Evolutionary conservation across 768 basidiomycete genomes (phyloP), one percentile per base, ranked within the genome.

Genomic region (Psilocybe sp.): DNA sequence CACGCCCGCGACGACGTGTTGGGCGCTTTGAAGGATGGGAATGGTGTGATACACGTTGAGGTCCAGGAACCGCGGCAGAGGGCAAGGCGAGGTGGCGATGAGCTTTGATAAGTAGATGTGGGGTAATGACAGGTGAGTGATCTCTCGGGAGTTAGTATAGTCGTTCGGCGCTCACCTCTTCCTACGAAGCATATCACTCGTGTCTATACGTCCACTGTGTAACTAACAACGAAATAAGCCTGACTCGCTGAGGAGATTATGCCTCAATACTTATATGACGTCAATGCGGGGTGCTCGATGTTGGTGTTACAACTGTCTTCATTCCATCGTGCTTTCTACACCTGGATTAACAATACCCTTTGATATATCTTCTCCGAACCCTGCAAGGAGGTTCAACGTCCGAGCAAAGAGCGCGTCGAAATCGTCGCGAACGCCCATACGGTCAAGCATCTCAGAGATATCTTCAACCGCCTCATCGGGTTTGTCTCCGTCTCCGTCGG

Each of bases 371-470:
- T 42, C 48, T 14, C 60, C 62, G 42, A 81, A 66, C 2, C 73
- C 75, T 1, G 82, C 82, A 51, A 89, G 70, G 60, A 75, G 79
- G 39, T 77, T 72, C n/a, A 89, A 68, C 6, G 86, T 85, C 51
- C 71, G 70, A 18, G 71, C 65, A 62, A 89, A 89, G 13, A 88
- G 55, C 19, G 82, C 79, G 50, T 88, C 79, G 55, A 88, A 84
- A 13, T 74, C 75, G 40, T 82, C 76, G 62, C 85, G 76, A 28
- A 85, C 53, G 3, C 83, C 84, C 19, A 82, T 64, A 28, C 69
- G 65, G 55, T 73, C 73, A 60, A 87, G 62, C 59, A 72, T 68
- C 13, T 23, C 58, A 43, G 71, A 65, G 23, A 76, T 63, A 51
- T 75, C 71, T 14, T 65, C 69, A 28, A 3, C 23, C 1, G 60